Base-by-base conservation (phyloP, 257 asterid genomes). In the Salvia miltiorrhiza region DNA sequence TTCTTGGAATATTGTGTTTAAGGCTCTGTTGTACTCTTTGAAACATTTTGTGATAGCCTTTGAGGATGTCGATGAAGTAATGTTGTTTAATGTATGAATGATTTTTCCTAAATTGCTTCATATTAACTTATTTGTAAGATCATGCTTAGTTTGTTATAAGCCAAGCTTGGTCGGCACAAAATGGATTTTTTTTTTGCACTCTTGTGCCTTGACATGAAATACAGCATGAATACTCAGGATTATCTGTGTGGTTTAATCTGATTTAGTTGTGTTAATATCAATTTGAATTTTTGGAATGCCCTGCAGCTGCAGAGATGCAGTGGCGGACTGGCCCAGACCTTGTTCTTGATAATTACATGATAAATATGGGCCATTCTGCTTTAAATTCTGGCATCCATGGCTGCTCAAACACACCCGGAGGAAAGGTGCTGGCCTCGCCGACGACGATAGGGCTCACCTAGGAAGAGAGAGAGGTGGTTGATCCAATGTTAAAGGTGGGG, bases 381-480 rank as follows among this genome's bases (percentile, higher is more conserved):
- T 94, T 84, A 83, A 92, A 88, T 82, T 96, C 96, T 21, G 88
- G 84, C 73, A n/a, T n/a, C n/a, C n/a, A n/a, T n/a, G n/a, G n/a
- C n/a, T n/a, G n/a, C n/a, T n/a, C n/a, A n/a, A n/a, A n/a, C n/a
- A n/a, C n/a, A n/a, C n/a, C n/a, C n/a, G n/a, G n/a, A n/a, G n/a
- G n/a, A n/a, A n/a, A n/a, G n/a, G n/a, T n/a, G n/a, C n/a, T n/a
- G n/a, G n/a, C n/a, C n/a, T n/a, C n/a, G n/a, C n/a, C n/a, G n/a
- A n/a, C n/a, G n/a, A n/a, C n/a, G n/a, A n/a, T n/a, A n/a, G n/a
- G n/a, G n/a, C n/a, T n/a, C n/a, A n/a, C n/a, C n/a, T n/a, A n/a
- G n/a, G n/a, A n/a, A n/a, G n/a, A n/a, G n/a, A n/a, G n/a, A n/a
- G n/a, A n/a, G n/a, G n/a, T n/a, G n/a, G n/a, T n/a, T n/a, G n/a